Percentiles rank a stretch among this genome's conserved stretches.
These are phyloP conservation scores for Gymnopus androsaceus DNA, from an alignment of 1,284 basidiomycete species.

Conservation along the genomic window DNA sequence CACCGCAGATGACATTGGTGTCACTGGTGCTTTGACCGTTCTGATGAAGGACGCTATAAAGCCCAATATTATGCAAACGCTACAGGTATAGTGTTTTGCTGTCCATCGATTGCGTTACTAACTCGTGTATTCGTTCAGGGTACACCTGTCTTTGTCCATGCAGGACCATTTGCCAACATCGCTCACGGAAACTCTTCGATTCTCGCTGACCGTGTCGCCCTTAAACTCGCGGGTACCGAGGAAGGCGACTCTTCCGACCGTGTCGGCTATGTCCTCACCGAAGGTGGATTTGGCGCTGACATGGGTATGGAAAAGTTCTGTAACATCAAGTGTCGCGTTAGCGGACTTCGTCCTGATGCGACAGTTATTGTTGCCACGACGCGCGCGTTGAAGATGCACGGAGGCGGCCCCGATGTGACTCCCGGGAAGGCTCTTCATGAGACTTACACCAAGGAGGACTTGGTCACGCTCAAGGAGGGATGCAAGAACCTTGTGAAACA, in stretches of 20 bases:
- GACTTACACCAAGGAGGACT: constrained; percentile 93
- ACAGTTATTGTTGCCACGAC: constrained; percentile 97
- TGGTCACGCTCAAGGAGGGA: constrained; percentile 88
- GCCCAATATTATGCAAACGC: constrained; percentile 98
- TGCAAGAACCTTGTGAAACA: constrained; percentile 94
- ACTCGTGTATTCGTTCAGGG: constrained; percentile 59
- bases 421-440: constrained; percentile 94
- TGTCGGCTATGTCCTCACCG: constrained; percentile 95
- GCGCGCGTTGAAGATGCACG: constrained; percentile 98
- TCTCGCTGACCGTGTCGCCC: constrained; percentile 92
- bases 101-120: constrained; percentile 5
- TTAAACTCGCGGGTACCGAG: constrained; percentile 97
- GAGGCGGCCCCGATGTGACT: constrained; percentile 95
- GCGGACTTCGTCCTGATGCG: constrained; percentile 91
- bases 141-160: constrained; percentile 98
- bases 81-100: constrained; percentile 57
- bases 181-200: constrained; percentile 99
- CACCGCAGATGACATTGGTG: constrained; percentile 96
- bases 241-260: constrained; percentile 81
- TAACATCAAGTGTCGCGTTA: constrained; percentile 98
- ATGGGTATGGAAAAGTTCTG: constrained; percentile 99
- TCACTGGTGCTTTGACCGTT: constrained; percentile 94
- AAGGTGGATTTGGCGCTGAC: constrained; percentile 98
- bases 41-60: constrained; percentile 99
- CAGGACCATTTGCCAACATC: constrained; percentile 98